phyloP scores from a whole-genome alignment of 768 basidiomycete genomes.

The Kwoniella heveanensis region DNA sequence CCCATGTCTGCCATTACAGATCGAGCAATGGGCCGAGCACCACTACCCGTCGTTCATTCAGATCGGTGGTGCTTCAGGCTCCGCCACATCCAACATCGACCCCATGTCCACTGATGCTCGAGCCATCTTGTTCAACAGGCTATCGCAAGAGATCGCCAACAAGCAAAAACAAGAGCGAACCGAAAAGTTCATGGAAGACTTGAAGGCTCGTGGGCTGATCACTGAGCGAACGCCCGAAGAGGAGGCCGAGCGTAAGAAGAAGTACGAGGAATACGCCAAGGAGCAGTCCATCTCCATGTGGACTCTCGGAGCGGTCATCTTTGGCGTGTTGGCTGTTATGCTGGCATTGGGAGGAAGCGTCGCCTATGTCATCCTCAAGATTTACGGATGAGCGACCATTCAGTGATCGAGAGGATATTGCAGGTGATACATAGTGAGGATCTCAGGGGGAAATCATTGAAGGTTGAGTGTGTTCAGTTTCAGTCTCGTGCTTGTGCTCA shows the following conservation, averaged over 20 bases:
- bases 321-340: conserved; percentile 40
- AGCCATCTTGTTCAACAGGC: conserved; percentile 46
- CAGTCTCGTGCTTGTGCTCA: no score
- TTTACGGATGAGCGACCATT: conserved; percentile 4
- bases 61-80: conserved; percentile 32
- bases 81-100: conserved; percentile 54
- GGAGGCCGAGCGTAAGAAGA: conserved; percentile 24
- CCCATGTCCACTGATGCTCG: conserved; percentile 54
- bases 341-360: conserved; percentile 27
- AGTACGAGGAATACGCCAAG: conserved; percentile 23
- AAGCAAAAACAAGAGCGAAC: conserved; percentile 29
- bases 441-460: no score
- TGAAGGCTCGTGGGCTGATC: conserved; percentile 56
- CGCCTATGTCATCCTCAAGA: conserved; percentile 35
- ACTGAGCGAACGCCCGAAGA: conserved; percentile 41
- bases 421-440: no score
- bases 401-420: no score
- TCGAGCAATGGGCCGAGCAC: conserved; percentile 91
- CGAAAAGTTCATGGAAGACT: conserved; percentile 59
- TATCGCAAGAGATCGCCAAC: conserved; percentile 43
- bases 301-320: conserved; percentile 33
- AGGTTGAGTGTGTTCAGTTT: no score
- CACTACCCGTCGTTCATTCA: conserved; percentile 88
- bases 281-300: conserved; percentile 21
- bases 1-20: conserved; percentile 57